These are phyloP conservation scores for Arabidopsis arenosa DNA, from an alignment of 345 rosid genomes.

Conservation along the genomic window DNA sequence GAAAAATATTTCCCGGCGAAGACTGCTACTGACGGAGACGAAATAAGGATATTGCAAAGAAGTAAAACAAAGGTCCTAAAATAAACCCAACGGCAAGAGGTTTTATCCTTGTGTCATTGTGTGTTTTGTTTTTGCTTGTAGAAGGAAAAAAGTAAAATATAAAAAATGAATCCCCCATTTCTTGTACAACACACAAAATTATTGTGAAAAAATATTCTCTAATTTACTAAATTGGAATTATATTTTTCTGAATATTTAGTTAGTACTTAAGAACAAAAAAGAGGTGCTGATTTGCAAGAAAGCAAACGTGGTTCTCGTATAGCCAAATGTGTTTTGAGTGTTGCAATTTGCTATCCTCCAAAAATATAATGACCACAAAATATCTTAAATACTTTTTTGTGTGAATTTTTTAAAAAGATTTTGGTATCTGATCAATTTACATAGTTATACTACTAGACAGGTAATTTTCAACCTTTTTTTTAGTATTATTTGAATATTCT, in stretches of 20 bases:
- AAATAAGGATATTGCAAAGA: not conserved
- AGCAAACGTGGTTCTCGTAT: constrained; percentile 41
- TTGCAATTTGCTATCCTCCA: constrained; percentile 30
- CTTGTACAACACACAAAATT: constrained; percentile 40
- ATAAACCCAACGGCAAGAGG: constrained; percentile 30
- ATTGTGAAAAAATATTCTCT: not conserved
- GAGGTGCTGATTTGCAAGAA: constrained; percentile 41
- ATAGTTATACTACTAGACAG: too few species aligned
- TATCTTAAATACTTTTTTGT: not conserved
- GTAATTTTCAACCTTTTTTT: too few species aligned
- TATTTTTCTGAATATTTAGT: not conserved
- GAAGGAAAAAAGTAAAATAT: not conserved
- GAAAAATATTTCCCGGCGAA: constrained; percentile 28
- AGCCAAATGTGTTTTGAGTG: constrained; percentile 39
- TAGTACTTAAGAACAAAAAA: constrained; percentile 16
- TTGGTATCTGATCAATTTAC: too few species aligned
- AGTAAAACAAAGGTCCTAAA: not conserved
- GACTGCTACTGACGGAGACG: constrained; percentile 27
- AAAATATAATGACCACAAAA: constrained; percentile 26
- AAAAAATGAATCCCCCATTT: constrained; percentile 9
- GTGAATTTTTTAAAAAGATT: too few species aligned
- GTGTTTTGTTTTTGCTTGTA: not conserved
- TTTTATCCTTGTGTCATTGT: constrained; percentile 6
- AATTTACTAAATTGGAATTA: constrained; percentile 1
- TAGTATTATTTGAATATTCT: too few species aligned